phyloP scores from a whole-genome alignment of 345 rosid genomes.

The Eucalyptus virginea region DNA sequence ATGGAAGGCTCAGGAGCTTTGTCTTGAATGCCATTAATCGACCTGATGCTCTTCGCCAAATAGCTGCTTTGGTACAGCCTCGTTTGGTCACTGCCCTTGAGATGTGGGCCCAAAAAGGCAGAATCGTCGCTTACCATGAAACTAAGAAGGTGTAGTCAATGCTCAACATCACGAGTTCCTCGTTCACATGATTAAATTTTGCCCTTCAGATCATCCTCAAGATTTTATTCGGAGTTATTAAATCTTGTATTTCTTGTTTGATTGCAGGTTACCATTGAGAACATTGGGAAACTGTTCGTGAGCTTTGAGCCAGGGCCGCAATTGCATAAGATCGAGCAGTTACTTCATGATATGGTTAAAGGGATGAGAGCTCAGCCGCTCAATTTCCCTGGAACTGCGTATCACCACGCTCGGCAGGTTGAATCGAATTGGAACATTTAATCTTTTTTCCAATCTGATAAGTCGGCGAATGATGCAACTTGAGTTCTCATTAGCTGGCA shows the following conservation, averaged over 20 bases:
- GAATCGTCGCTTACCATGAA: background rate
- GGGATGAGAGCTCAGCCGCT: constrained; percentile 26
- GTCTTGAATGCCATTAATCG: constrained; percentile 9
- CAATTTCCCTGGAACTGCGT: constrained; percentile 29
- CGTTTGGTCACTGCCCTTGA: constrained; percentile 8
- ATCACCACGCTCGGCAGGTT: constrained; percentile 15
- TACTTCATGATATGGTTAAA: constrained; percentile 2
- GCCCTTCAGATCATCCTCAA: background rate
- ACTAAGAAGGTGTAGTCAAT: constrained; percentile 1
- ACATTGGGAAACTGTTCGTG: constrained; percentile 15
- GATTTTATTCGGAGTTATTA: background rate
- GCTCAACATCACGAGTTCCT: background rate
- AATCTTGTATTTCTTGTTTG: background rate
- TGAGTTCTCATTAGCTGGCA: background rate
- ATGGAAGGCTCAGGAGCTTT: constrained; percentile 13
- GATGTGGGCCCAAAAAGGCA: constrained; percentile 14
- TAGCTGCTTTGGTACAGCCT: constrained; percentile 14
- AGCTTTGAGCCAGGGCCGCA: constrained; percentile 23
- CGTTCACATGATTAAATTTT: background rate
- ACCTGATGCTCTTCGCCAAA: constrained; percentile 15
- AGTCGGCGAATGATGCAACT: background rate
- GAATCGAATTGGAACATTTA: background rate
- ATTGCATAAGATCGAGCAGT: background rate
- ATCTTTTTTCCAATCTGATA: background rate
- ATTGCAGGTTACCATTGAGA: constrained; percentile 18